These are phyloP conservation scores for Phytophthora fragariaefolia DNA, from an alignment of 352 stramenopile species.

Conservation along the genomic window DNA sequence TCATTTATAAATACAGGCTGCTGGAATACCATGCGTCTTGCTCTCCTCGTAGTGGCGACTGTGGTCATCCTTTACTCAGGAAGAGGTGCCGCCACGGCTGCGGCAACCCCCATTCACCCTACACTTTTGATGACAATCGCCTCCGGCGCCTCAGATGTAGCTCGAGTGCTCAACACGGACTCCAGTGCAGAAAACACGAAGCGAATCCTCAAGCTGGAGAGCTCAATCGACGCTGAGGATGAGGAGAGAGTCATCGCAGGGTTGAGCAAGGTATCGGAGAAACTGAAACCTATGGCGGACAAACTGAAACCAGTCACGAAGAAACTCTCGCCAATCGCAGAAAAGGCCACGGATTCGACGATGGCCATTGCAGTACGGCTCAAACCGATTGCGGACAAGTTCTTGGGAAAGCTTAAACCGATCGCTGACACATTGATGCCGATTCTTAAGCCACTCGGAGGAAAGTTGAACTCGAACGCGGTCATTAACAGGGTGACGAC, in stretches of 20 bases:
- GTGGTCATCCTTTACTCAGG: constrained; percentile 15
- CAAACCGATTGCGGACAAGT: constrained; percentile 21
- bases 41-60: constrained; percentile 13
- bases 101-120: neutral
- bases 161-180: constrained; percentile 1
- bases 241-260: constrained; percentile 18
- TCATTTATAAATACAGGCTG: constrained; percentile 16
- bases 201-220: constrained; percentile 11
- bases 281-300: constrained; percentile 15
- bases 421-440: constrained; percentile 24
- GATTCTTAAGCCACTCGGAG: constrained; percentile 24
- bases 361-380: constrained; percentile 22
- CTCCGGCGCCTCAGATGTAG: neutral
- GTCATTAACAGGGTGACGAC: constrained; percentile 8
- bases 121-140: neutral
- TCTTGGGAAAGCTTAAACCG: constrained; percentile 28
- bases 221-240: neutral
- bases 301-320: constrained; percentile 12
- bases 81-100: neutral
- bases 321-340: constrained; percentile 9
- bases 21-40: constrained; percentile 22
- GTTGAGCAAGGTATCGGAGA: constrained; percentile 18
- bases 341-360: constrained; percentile 20
- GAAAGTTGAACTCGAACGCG: constrained; percentile 17
- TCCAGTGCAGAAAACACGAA: neutral